A percentile compares a stretch with the other conserved stretches of the same genome.
Conservation (phyloP, 371 early-diverging fungal species). For the Mortierella sp. region DNA sequence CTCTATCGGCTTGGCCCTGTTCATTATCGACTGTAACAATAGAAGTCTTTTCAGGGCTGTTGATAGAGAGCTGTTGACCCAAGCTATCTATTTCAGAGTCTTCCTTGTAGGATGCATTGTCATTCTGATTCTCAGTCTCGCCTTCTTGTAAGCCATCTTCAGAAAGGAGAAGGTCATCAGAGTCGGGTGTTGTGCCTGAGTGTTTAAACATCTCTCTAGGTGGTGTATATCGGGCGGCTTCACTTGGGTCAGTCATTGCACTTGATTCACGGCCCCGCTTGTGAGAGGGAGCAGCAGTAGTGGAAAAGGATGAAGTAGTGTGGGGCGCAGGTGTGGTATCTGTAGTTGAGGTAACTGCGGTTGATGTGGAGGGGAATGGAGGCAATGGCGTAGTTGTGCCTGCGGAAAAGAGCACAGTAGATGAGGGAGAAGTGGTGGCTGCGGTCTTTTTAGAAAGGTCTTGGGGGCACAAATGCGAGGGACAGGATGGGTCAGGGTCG, state of each 20-base stretch:
- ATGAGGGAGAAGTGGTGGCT: not conserved
- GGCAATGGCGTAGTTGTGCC: not conserved
- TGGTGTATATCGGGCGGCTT: constrained; percentile 53
- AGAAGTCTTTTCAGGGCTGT: constrained; percentile 44
- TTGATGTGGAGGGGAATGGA: constrained; percentile 10
- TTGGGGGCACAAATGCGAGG: not conserved
- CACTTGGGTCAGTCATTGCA: constrained; percentile 53
- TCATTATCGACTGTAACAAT: constrained; percentile 12
- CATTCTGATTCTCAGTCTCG: constrained; percentile 8
- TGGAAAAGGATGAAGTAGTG: not conserved
- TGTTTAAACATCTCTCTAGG: constrained; percentile 52
- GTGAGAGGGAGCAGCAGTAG: constrained; percentile 20
- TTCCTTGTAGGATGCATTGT: not conserved
- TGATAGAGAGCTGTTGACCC: constrained; percentile 46
- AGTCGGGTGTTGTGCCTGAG: constrained; percentile 6
- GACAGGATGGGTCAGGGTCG: constrained; percentile 7
- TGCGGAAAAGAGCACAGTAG: constrained; percentile 5
- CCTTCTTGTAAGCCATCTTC: constrained; percentile 14
- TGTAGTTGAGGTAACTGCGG: constrained; percentile 1
- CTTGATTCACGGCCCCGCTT: constrained; percentile 54
- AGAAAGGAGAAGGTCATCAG: constrained; percentile 23
- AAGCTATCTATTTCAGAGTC: constrained; percentile 44
- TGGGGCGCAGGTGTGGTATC: not conserved
- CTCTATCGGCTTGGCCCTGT: not conserved
- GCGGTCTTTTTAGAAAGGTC: constrained; percentile 9